Conservation (phyloP, 2,329 filamentous ascomycete species). For the Elsinoe australis region DNA sequence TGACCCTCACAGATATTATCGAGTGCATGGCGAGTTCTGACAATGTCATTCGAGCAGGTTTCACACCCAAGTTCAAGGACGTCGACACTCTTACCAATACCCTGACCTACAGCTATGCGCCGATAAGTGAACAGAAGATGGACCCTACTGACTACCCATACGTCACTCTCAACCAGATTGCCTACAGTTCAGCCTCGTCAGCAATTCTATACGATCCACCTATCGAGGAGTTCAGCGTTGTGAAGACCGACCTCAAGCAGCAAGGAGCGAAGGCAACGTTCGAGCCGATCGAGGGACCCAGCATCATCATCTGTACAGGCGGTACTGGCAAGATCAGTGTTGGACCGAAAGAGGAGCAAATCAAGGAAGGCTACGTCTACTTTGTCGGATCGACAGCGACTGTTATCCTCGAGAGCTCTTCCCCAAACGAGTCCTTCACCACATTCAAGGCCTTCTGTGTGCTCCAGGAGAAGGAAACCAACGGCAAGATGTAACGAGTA, state of each 20-base stretch:
- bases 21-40: constrained; percentile 99
- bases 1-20: constrained; percentile 62
- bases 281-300: constrained; percentile 77
- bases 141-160: constrained; percentile 76
- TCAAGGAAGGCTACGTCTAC: constrained; percentile 45
- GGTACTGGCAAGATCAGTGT: constrained; percentile 80
- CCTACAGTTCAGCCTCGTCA: constrained; percentile 69
- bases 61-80: constrained; percentile 98
- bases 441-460: constrained; percentile 95
- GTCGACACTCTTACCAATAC: constrained; percentile 80
- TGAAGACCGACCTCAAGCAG: constrained; percentile 66
- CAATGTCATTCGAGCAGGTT: constrained; percentile 93
- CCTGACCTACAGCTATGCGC: constrained; percentile 91
- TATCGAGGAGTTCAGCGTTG: constrained; percentile 91
- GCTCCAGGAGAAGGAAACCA: constrained; percentile 47
- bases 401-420: constrained; percentile 62
- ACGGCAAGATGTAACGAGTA: constrained; percentile 13
- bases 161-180: constrained; percentile 68
- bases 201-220: constrained; percentile 83
- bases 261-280: constrained; percentile 77
- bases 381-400: constrained; percentile 80
- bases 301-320: constrained; percentile 82
- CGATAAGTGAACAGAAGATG: constrained; percentile 94
- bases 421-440: constrained; percentile 60
- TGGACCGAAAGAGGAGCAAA: constrained; percentile 68